phyloP scores from a whole-genome alignment of 345 rosid species.

The Cardiospermum halicacabum region DNA sequence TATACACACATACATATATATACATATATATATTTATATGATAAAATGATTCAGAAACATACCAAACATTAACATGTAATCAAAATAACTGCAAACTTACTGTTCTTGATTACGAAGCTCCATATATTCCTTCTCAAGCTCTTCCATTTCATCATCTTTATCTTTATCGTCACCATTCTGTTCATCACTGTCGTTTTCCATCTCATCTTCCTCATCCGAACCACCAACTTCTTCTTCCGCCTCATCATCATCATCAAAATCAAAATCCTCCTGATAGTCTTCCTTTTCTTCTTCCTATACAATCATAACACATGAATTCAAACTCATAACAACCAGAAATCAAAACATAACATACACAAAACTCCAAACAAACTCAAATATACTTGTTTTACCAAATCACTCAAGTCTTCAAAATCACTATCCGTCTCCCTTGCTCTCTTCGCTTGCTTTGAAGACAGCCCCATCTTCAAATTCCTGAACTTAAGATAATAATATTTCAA shows the following conservation, averaged over 20 bases:
- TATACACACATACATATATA: no score
- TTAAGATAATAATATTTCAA: not conserved
- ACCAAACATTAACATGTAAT: not conserved
- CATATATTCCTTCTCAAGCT: conserved; percentile 75
- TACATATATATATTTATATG: not conserved
- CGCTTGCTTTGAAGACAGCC: conserved; percentile 28
- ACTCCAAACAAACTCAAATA: conserved; percentile 8
- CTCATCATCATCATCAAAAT: conserved; percentile 16
- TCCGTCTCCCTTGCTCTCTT: conserved; percentile 27
- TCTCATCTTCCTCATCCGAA: conserved; percentile 22
- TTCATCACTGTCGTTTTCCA: conserved; percentile 19
- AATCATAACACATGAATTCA: not conserved
- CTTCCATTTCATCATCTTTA: conserved; percentile 64
- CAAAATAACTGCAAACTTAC: conserved; percentile 34
- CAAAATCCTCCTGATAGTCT: conserved; percentile 15
- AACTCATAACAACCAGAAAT: not conserved
- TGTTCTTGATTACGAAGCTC: conserved; percentile 63
- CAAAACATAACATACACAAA: not conserved
- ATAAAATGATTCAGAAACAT: not conserved
- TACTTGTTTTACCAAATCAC: conserved; percentile 23
- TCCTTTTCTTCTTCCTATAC: conserved; percentile 23
- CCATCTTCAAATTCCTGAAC: conserved; percentile 25
- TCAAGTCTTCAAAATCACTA: conserved; percentile 30
- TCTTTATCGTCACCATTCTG: conserved; percentile 12
- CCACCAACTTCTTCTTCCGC: conserved; percentile 18